A percentile compares a stretch with the other conserved stretches of the same genome.
These are phyloP conservation scores for Monosporascus sp. DNA, from an alignment of 2,329 filamentous ascomycete genomes.

Conservation along the genomic window DNA sequence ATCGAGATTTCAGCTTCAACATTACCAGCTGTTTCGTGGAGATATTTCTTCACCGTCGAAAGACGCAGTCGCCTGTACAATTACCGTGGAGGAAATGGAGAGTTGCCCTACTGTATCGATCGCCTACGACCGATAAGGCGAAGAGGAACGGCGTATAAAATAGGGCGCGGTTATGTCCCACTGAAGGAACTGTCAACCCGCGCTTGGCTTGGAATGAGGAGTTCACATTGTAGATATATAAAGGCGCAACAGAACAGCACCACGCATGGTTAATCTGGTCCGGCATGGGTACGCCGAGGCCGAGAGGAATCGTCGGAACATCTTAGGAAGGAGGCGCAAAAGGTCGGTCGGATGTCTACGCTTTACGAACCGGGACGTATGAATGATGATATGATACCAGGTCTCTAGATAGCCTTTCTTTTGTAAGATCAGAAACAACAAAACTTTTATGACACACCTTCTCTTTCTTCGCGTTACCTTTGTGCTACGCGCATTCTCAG, in stretches of 20 bases:
- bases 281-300: constrained; percentile 1
- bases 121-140: background rate
- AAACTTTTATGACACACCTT: too few species aligned
- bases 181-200: constrained; percentile 3
- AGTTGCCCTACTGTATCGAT: background rate
- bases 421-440: too few species aligned
- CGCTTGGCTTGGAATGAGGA: constrained; percentile 4
- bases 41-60: constrained; percentile 1
- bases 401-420: background rate
- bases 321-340: constrained; percentile 8
- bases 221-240: constrained; percentile 15
- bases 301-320: constrained; percentile 5
- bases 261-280: constrained; percentile 3
- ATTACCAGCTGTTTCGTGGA: constrained; percentile 2
- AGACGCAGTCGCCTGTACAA: constrained; percentile 1
- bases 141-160: constrained; percentile 3
- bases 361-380: constrained; percentile 25
- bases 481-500: background rate
- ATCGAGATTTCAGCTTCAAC: constrained; percentile 1
- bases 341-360: constrained; percentile 12
- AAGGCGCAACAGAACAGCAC: constrained; percentile 6
- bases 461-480: constrained; percentile 1
- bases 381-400: constrained; percentile 29
- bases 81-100: background rate
- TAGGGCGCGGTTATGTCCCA: background rate